Base-by-base conservation (phyloP, 257 asterid species). In the Jacaranda copaia region DNA sequence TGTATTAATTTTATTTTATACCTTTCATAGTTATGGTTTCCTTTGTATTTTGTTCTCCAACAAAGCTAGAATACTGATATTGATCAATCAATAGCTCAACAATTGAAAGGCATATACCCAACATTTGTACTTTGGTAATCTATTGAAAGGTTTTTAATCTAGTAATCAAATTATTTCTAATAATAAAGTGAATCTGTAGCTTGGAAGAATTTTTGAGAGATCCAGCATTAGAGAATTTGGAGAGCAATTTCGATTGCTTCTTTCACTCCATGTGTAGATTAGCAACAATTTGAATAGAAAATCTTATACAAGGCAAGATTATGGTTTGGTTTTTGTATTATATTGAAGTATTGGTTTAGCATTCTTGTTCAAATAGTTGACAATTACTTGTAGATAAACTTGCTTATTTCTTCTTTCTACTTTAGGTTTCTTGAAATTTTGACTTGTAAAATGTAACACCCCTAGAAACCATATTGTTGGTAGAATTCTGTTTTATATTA, bases 161-260 rank as follows among this genome's bases (percentile, higher is more conserved):
- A 48, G 57, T 72, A 36, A 59, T 74, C 58, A 43, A 43, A 36
- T 48, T 60, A 9, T 73, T 6, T 72, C 72, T 81, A 73, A 83
- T 74, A 46, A 81, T 61, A 74, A 74, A 71, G 57, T 79, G 45
- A 43, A 76, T 61, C 75, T 85, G 83, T 90, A 91, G 98, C 87
- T 76, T 96, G 86, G 86, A 89, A 71, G 98, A 93, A 76, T 91
- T 91, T 78, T 93, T 53, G 88, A 75, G 80, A 90, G 88, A 59
- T 93, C 98, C 75, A 84, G 88, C 80, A 84, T 95, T 71, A 98
- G 99, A 20, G 99, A 96, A 84, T 96, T 91, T 79, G 87, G 68
- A 81, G 90, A 79, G 86, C 99, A 93, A 75, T 92, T 96, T 71
- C 97, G 91, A 81, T 85, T 96, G 46, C 90, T 96, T 79, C 81